Evolutionary conservation across 805 yeast species (phyloP).

Genomic region (Brettanomyces anomalus): DNA sequence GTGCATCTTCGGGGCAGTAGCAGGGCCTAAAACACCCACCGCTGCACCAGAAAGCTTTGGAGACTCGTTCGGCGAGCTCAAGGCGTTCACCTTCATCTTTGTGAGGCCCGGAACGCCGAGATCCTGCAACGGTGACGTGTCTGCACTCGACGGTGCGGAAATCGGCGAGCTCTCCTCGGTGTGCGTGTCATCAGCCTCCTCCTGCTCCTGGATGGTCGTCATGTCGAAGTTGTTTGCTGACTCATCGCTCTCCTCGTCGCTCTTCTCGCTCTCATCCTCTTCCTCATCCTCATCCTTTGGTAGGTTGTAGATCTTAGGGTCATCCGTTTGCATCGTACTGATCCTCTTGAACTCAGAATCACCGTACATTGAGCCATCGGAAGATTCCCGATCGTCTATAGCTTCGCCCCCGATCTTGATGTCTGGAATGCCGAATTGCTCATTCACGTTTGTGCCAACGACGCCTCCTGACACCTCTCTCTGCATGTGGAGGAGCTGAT

Average conservation of each 20-base stretch:
- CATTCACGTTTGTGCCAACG: constrained; percentile 5
- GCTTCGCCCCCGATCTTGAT: constrained; percentile 5
- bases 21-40: neutral
- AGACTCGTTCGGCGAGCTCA: constrained; percentile 5
- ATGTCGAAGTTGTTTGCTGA: constrained; percentile 14
- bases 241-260: too few relatives aligned
- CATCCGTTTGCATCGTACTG: constrained; percentile 25
- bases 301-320: constrained; percentile 22
- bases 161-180: constrained; percentile 12
- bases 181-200: constrained; percentile 12
- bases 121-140: neutral
- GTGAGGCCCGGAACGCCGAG: constrained; percentile 9
- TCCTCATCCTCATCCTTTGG: neutral
- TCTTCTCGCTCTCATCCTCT: too few relatives aligned
- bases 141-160: constrained; percentile 1
- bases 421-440: constrained; percentile 12
- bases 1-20: neutral
- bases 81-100: constrained; percentile 13
- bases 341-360: constrained; percentile 8
- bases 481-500: constrained; percentile 20
- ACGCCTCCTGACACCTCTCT: constrained; percentile 14
- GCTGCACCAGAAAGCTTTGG: neutral
- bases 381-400: neutral
- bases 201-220: constrained; percentile 27
- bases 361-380: neutral